phyloP scores from a whole-genome alignment of 805 yeast genomes.

The Martiniozyma abietophila region DNA sequence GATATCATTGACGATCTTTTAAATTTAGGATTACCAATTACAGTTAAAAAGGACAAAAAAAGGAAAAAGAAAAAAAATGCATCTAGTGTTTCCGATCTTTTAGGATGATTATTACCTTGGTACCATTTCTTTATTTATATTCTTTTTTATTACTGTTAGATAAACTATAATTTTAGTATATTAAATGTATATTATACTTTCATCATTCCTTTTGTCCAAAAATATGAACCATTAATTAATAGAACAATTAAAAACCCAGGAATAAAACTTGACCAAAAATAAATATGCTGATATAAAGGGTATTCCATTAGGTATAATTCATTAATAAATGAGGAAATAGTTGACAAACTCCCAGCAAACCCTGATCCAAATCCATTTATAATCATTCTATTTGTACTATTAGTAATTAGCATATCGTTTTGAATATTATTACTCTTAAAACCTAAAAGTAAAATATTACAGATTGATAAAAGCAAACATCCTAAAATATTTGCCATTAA shows the following conservation, averaged over 20 bases:
- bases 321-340: constrained; percentile 69
- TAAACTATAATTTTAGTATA: background rate
- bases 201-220: constrained; percentile 49
- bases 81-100: too few relatives aligned
- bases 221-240: constrained; percentile 59
- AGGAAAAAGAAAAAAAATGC: constrained; percentile 46
- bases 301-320: constrained; percentile 37
- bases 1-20: constrained; percentile 4
- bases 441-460: constrained; percentile 17
- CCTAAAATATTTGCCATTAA: constrained; percentile 29
- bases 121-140: constrained; percentile 17
- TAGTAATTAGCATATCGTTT: constrained; percentile 12
- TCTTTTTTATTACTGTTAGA: background rate
- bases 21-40: constrained; percentile 4
- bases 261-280: constrained; percentile 40
- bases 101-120: constrained; percentile 45
- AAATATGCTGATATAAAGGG: constrained; percentile 32
- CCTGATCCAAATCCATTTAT: constrained; percentile 21
- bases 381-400: constrained; percentile 13
- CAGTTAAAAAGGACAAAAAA: constrained; percentile 33
- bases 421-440: background rate
- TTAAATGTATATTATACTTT: background rate
- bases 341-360: constrained; percentile 23
- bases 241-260: constrained; percentile 41
- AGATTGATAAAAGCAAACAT: constrained; percentile 15